Evolutionary conservation across 179 eudicot genomes (phyloP), one percentile per base, ranked within the genome.

Genomic region (Beta macrorhiza): DNA sequence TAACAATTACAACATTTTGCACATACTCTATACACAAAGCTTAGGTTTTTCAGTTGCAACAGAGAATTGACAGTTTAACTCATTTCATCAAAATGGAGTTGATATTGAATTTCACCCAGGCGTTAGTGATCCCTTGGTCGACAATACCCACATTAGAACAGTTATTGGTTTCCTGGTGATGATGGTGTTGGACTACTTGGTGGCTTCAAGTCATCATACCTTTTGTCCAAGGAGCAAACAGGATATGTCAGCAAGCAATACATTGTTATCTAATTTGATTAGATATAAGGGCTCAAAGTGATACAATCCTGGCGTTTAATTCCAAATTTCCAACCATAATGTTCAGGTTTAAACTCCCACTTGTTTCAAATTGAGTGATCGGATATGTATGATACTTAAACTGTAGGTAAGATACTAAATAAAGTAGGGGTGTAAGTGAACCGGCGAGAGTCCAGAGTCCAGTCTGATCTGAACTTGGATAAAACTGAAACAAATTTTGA

Each of bases 191-290:
- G 93, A 77, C 93, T 87, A 82, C 89, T 81, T 22, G 97, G 97
- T 59, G 94, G 97, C 89, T 92, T 92, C 81, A 92, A 65, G 82
- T 92, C 94, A 29, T 88, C 92, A 19, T 92, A 92, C 91, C 97
- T 92, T 49, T 52, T 6, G 29, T 11, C 53, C 37, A 42, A 7
- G 56, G 9, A 67, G 20, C 52, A 79, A 53, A 79, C 14, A 79
- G 9, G 22, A 70, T 10, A 7, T 19, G 67, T 80, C 55, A 83
- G 77, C 56, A 63, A 14, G 72, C 49, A 5, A 44, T 11, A 82
- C n/a, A 42, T 22, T 37, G n/a, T 5, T 17, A 22, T 57, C 37
- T 67, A 32, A 9, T 15, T 20, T 5, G 22, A 3, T 13, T 0
- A 22, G 25, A 65, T 17, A 16, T 14, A 64, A 52, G 5, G 9